A percentile compares a stretch with the other conserved stretches of the same genome.
These are phyloP conservation scores for Coniella lustricola DNA, from an alignment of 2,329 filamentous ascomycete species.

Conservation along the genomic window DNA sequence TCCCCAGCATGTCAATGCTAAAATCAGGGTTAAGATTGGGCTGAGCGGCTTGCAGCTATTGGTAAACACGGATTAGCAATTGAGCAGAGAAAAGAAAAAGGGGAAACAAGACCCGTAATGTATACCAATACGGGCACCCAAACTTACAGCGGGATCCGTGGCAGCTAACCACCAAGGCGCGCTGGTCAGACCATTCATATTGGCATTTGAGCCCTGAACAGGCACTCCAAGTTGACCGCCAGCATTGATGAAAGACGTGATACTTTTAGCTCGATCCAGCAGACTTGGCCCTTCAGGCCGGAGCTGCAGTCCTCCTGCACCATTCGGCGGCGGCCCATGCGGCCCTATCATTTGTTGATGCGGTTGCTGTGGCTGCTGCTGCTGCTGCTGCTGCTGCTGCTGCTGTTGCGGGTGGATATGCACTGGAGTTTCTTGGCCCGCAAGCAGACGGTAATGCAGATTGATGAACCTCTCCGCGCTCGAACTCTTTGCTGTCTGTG, in stretches of 20 bases:
- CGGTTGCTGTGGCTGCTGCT: neutral
- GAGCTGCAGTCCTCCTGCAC: slow-evolving; percentile 1
- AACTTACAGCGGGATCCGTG: slow-evolving; percentile 17
- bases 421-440: slow-evolving; percentile 43
- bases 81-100: too few relatives aligned
- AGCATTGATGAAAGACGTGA: slow-evolving; percentile 12
- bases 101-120: too few relatives aligned
- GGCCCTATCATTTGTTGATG: neutral
- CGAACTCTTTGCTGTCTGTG: slow-evolving; percentile 50
- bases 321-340: slow-evolving; percentile 7
- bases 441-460: slow-evolving; percentile 50
- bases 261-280: slow-evolving; percentile 14
- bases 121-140: too few relatives aligned
- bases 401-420: slow-evolving; percentile 25
- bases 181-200: slow-evolving; percentile 14
- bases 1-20: slow-evolving; percentile 45
- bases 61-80: neutral
- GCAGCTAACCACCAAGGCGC: slow-evolving; percentile 23
- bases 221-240: neutral
- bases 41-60: slow-evolving; percentile 22
- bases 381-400: slow-evolving; percentile 18
- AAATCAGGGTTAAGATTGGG: slow-evolving; percentile 41
- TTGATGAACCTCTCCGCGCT: slow-evolving; percentile 54
- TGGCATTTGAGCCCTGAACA: neutral
- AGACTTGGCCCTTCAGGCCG: slow-evolving; percentile 11